Evolutionary conservation across 2,329 filamentous ascomycete species (phyloP), one percentile per base, ranked within the genome.

Genomic region (Fusarium sp.): DNA sequence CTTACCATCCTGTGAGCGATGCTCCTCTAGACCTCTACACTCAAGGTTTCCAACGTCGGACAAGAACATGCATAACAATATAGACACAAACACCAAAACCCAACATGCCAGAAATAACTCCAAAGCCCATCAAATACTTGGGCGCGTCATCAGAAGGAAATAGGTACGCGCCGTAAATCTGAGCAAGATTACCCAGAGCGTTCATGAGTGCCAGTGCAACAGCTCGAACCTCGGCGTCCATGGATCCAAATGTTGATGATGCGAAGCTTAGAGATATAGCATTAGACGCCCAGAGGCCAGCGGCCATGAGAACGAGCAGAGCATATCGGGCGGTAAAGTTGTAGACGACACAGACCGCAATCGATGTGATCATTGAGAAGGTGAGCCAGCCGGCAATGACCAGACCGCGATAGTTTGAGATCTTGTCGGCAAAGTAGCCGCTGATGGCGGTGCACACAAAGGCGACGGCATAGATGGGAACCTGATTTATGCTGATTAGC

Each of bases 101-200:
- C 24, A 49, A 12, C 24, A 49, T 49, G 3, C 44, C 44, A 49
- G 44, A 49, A 31, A 79, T 79, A 38, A 80, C 74, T 9, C 73
- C 75, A 83, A 87, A 58, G 79, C 85, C 86, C 78, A 82, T 83
- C 3, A 86, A 74, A 69, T 87, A 87, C 72, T 88, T 86, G 0
- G 87, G 87, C 22, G 79, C 79, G 62, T 89, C 86, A 0, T 80
- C 72, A 1, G 78, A 76, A 0, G 87, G 88, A 77, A 88, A 90
- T 4, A 90, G 73, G 70, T 88, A 85, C 76, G 86, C 83, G 11
- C 88, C 87, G 64, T 89, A 90, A 10, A 90, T 89, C 69, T 88
- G 86, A 0, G 87, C 86, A 3, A 89, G 77, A 64, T 89, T 89
- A 4, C 87, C 88, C 74, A 89, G 81, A 0, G 86, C 87, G 73